Base-by-base conservation (phyloP, 768 basidiomycete genomes). In the Calocybe cyanea region DNA sequence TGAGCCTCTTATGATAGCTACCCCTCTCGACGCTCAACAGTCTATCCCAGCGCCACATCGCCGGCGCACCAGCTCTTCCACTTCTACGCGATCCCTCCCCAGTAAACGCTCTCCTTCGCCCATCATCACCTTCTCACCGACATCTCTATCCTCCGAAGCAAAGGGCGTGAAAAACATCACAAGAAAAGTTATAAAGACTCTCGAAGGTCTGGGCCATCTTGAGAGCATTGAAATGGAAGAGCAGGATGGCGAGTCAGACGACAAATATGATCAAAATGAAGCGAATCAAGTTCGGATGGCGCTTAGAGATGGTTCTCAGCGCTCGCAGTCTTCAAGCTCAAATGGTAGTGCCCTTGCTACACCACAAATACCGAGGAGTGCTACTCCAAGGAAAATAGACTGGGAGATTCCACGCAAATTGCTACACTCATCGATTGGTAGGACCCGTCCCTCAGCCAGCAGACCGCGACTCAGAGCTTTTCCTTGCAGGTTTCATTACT, bases 381-480 rank as follows among this genome's bases (percentile, higher is more conserved):
- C 45, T 25, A 43, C 38, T 3, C n/a, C 40, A 14, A 57, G 61
- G 37, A 69, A 73, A 53, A 72, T 88, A 23, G 87, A 93, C 65
- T 92, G 86, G 83, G 93, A 96, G 65, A 83, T 96, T 40, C 93
- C 93, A 0, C 69, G 93, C 52, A 96, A 96, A 64, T 65, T 79
- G 8, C 62, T 96, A 35, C 93, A 96, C 64, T 86, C 87, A 10
- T 89, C 87, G 3, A 95, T 95, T 49, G 92, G 92, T 90, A 32
- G 23, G 83, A n/a, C n/a, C n/a, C 73, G 42, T 17, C 19, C 33
- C 43, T 35, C 46, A 43, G 14, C 38, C 39, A 31, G 31, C 14
- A 34, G 40, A 41, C 23, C 34, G 14, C 34, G 14, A 41, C 18
- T 39, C 38, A 13, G 50, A 38, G 17, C 18, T 32, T 7, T 5